Percentiles rank a stretch among this genome's conserved stretches.
phyloP scores from a whole-genome alignment of 2,329 filamentous ascomycete species.

The Fusarium luffae region DNA sequence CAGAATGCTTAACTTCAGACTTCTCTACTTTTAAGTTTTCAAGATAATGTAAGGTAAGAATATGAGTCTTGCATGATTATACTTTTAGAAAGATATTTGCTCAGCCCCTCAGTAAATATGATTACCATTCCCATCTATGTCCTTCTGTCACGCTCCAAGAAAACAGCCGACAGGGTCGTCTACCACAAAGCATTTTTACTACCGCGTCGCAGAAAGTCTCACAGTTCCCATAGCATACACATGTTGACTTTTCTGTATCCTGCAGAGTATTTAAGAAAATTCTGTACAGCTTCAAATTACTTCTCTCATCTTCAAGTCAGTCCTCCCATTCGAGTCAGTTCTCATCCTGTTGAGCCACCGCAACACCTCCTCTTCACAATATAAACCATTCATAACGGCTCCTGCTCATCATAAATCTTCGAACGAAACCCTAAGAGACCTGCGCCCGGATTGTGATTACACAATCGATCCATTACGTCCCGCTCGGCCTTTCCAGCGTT shows the following conservation, averaged over 20 bases:
- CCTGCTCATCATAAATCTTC: background rate
- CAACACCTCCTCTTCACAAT: background rate
- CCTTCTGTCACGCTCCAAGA: no score
- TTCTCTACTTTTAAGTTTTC: no score
- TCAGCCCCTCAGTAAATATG: no score
- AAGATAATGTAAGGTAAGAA: no score
- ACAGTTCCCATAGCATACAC: background rate
- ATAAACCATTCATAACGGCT: background rate
- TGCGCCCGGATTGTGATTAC: background rate
- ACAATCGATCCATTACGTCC: background rate
- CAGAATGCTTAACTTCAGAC: no score
- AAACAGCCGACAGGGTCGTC: no score
- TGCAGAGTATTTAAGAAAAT: background rate
- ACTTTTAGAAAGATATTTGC: no score
- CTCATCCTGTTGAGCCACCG: background rate
- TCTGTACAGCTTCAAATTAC: background rate
- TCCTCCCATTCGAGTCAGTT: background rate
- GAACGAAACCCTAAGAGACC: background rate
- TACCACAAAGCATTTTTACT: no score
- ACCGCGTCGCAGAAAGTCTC: background rate
- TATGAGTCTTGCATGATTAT: no score
- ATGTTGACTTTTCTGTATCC: background rate
- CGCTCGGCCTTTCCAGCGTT: no score
- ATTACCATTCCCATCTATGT: no score
- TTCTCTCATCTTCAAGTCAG: background rate